A percentile compares a stretch with the other conserved stretches of the same genome.
Conservation (phyloP, 106 monocot genomes). For the Amphibolis antarctica region DNA sequence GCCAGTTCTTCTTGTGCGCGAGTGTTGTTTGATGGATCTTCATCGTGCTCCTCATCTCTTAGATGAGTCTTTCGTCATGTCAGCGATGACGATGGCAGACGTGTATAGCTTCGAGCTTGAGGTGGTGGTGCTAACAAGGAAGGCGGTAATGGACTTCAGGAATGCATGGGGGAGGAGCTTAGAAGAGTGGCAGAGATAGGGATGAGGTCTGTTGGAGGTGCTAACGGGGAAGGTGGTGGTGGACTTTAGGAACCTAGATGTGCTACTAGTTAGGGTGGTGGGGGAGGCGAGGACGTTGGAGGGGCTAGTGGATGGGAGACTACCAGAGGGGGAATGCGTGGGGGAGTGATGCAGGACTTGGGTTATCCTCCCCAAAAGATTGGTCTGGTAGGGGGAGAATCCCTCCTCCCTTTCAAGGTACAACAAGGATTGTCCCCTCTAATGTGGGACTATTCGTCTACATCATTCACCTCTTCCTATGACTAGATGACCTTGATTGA, state of each 20-base stretch:
- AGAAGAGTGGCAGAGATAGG: background rate
- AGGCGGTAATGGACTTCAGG: constrained; percentile 58
- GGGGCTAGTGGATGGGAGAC: constrained; percentile 37
- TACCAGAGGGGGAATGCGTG: constrained; percentile 40
- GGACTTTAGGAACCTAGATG: constrained; percentile 51
- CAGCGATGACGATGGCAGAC: constrained; percentile 55
- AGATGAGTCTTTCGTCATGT: too few species aligned
- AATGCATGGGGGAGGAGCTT: constrained; percentile 31
- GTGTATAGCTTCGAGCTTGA: constrained; percentile 91
- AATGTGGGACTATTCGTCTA: too few species aligned
- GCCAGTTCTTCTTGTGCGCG: too few species aligned
- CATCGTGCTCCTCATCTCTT: too few species aligned
- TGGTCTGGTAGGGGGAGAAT: too few species aligned
- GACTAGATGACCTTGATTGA: too few species aligned
- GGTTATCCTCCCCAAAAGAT: too few species aligned
- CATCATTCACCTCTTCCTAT: too few species aligned
- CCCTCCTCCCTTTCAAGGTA: too few species aligned
- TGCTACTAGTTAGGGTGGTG: constrained; percentile 29
- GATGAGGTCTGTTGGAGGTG: constrained; percentile 41
- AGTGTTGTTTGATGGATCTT: too few species aligned
- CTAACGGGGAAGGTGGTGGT: constrained; percentile 57
- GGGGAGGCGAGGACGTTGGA: constrained; percentile 13
- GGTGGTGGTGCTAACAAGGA: constrained; percentile 54
- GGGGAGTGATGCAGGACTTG: too few species aligned
- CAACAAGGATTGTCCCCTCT: too few species aligned